Conservation (phyloP, 2,329 filamentous ascomycete species). For the Clarireedia sp. region DNA sequence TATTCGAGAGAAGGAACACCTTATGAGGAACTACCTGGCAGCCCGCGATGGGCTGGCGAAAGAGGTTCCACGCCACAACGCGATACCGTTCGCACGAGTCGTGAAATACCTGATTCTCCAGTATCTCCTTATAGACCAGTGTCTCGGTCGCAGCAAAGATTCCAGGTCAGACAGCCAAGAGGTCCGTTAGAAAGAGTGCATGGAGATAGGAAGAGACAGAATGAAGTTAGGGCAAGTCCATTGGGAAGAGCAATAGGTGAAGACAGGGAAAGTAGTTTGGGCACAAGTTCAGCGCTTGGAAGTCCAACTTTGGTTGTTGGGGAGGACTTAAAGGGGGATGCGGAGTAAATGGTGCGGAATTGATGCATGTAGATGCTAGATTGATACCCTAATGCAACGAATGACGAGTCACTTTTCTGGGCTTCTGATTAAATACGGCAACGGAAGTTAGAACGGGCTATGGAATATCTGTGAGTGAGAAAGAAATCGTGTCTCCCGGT, state of each 20-base stretch:
- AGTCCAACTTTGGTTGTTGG: background rate
- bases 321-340: background rate
- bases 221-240: background rate
- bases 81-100: background rate
- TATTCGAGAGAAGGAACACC: constrained; percentile 18
- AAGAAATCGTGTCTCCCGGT: no score
- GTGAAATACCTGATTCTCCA: background rate
- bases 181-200: background rate
- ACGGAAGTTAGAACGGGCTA: no score
- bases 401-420: no score
- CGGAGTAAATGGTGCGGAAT: background rate
- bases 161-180: background rate
- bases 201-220: background rate
- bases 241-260: background rate
- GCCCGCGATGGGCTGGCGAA: background rate
- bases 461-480: no score
- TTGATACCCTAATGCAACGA: no score
- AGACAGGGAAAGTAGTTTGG: background rate
- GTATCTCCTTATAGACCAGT: background rate
- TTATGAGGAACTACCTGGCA: constrained; percentile 12
- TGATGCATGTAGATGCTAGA: no score
- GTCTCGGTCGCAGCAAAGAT: background rate
- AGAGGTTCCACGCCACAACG: background rate
- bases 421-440: no score
- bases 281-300: background rate